phyloP scores from a whole-genome alignment of 768 basidiomycete species.

The Trametopsis cervina region DNA sequence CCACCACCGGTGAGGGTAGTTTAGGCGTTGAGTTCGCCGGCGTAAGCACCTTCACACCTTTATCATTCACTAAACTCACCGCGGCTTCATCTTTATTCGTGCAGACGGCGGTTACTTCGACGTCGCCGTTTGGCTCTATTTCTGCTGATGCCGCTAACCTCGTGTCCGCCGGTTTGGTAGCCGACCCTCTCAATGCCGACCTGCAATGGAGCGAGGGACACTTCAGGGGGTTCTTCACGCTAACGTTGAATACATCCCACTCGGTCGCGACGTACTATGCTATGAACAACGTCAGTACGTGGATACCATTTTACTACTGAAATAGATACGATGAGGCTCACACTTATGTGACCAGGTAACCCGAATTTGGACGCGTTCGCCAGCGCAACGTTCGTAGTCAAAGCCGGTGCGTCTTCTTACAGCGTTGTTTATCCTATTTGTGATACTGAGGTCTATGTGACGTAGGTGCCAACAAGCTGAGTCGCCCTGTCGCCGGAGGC shows the following conservation, averaged over 20 bases:
- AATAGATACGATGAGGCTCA: no score
- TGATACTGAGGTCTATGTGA: not conserved
- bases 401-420: slow-evolving; percentile 16
- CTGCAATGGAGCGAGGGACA: slow-evolving; percentile 58
- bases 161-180: slow-evolving; percentile 31
- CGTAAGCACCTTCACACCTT: slow-evolving; percentile 21
- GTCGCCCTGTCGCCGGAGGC: slow-evolving; percentile 44
- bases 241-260: slow-evolving; percentile 38
- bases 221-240: slow-evolving; percentile 52
- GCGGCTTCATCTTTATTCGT: not conserved
- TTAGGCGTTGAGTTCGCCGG: slow-evolving; percentile 59
- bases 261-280: slow-evolving; percentile 49
- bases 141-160: slow-evolving; percentile 32
- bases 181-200: slow-evolving; percentile 32
- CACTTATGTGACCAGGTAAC: no score
- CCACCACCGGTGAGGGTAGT: slow-evolving; percentile 39
- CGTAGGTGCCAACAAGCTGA: slow-evolving; percentile 37
- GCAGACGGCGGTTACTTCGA: slow-evolving; percentile 36
- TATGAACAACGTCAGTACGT: slow-evolving; percentile 41
- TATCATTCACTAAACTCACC: not conserved
- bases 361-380: slow-evolving; percentile 40
- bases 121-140: slow-evolving; percentile 39
- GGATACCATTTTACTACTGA: no score
- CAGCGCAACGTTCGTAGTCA: slow-evolving; percentile 36
- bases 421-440: not conserved